phyloP scores from a whole-genome alignment of 1,284 basidiomycete genomes.

The Rhodotorula sp. region DNA sequence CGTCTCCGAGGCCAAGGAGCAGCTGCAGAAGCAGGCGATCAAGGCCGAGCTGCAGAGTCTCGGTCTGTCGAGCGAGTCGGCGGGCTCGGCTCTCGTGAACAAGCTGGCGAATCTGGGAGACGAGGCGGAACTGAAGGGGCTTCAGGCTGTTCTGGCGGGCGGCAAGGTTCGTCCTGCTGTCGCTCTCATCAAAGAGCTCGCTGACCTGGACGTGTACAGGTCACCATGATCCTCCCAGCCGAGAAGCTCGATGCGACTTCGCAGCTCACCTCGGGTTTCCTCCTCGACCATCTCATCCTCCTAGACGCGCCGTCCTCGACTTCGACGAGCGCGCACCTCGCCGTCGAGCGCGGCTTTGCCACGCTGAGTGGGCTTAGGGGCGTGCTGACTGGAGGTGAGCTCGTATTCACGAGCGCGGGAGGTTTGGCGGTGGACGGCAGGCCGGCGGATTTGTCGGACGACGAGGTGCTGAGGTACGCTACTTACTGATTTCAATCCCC shows the following conservation, averaged over 20 bases:
- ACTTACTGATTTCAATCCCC: not conserved
- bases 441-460: not conserved
- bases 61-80: slow-evolving; percentile 35
- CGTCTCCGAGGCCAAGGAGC: slow-evolving; percentile 35
- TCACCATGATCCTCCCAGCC: slow-evolving; percentile 28
- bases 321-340: not conserved
- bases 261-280: slow-evolving; percentile 17
- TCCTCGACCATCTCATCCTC: slow-evolving; percentile 38
- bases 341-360: slow-evolving; percentile 11
- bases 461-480: slow-evolving; percentile 17
- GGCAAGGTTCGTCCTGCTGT: slow-evolving; percentile 37
- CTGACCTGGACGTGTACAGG: not conserved
- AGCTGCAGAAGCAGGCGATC: slow-evolving; percentile 39
- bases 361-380: slow-evolving; percentile 36
- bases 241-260: slow-evolving; percentile 25
- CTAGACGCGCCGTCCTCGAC: slow-evolving; percentile 14
- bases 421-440: not conserved
- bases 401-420: slow-evolving; percentile 24
- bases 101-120: slow-evolving; percentile 19
- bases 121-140: slow-evolving; percentile 24
- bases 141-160: slow-evolving; percentile 22
- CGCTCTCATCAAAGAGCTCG: too few relatives aligned
- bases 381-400: slow-evolving; percentile 8
- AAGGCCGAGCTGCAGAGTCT: slow-evolving; percentile 40
- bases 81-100: slow-evolving; percentile 35